Conservation (phyloP, 129 eudicot genomes). For the Flaveria brownii region DNA sequence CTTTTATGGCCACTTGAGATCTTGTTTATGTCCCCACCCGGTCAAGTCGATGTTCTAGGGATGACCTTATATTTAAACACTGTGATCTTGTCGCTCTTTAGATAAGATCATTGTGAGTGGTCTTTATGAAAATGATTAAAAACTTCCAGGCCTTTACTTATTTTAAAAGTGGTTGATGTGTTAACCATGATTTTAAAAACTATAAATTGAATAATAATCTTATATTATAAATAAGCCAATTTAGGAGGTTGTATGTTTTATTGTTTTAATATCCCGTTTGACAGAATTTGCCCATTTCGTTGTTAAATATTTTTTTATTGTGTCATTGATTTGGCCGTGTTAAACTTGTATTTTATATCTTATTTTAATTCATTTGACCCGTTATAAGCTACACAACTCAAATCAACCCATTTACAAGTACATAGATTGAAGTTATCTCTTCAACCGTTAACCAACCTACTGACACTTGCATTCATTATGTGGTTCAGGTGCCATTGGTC, state of each 20-base stretch:
- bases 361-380: background rate
- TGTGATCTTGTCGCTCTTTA: background rate
- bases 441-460: constrained; percentile 3
- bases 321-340: background rate
- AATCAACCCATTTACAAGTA: background rate
- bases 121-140: background rate
- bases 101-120: background rate
- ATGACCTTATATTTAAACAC: too few species aligned
- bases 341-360: background rate
- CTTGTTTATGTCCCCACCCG: too few species aligned
- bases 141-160: background rate
- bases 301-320: background rate
- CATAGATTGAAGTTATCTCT: background rate
- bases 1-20: too few species aligned
- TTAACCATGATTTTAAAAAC: background rate
- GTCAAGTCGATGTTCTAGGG: too few species aligned
- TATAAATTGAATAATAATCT: background rate
- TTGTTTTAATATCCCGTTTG: background rate
- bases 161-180: background rate
- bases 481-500: constrained; percentile 84
- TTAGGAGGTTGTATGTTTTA: background rate
- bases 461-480: background rate
- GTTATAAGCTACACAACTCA: background rate
- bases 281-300: background rate
- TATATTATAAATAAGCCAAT: background rate